A percentile compares a stretch with the other conserved stretches of the same genome.
Evolutionary conservation across 129 eudicot genomes (phyloP).

Genomic region (Pittosporum tobira): DNA sequence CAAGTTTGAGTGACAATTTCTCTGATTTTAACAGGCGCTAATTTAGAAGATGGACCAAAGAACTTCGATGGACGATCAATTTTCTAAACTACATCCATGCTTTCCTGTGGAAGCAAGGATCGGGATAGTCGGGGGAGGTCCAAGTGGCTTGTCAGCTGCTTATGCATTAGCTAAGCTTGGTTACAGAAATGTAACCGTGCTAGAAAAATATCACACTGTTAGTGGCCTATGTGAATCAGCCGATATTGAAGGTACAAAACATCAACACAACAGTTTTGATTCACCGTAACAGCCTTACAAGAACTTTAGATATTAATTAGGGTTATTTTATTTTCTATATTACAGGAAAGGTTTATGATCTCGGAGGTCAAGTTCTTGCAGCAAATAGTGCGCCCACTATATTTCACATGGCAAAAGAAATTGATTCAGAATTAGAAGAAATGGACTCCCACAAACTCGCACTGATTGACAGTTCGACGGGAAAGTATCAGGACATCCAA

Average conservation of each 20-base stretch:
- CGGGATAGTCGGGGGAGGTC: slow-evolving; percentile 55
- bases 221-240: slow-evolving; percentile 70
- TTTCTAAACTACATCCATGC: slow-evolving; percentile 44
- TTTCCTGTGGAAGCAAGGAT: slow-evolving; percentile 37
- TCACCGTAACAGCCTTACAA: no score
- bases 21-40: no score
- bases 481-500: slow-evolving; percentile 23
- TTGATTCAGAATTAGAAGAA: slow-evolving; percentile 33
- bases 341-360: slow-evolving; percentile 36
- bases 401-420: slow-evolving; percentile 35
- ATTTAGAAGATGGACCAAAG: slow-evolving; percentile 30
- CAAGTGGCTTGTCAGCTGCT: slow-evolving; percentile 56
- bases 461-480: slow-evolving; percentile 20
- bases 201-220: slow-evolving; percentile 43
- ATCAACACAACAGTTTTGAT: no score
- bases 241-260: slow-evolving; percentile 40
- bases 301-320: no score
- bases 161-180: slow-evolving; percentile 56
- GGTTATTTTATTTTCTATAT: no score
- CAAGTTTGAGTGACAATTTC: no score
- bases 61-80: slow-evolving; percentile 30
- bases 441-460: slow-evolving; percentile 32
- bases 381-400: slow-evolving; percentile 41
- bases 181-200: slow-evolving; percentile 39
- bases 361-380: slow-evolving; percentile 49